Evolutionary conservation across 73 alveolate species (phyloP), one percentile per base, ranked within the genome.

Genomic region (Urostyla sp.): DNA sequence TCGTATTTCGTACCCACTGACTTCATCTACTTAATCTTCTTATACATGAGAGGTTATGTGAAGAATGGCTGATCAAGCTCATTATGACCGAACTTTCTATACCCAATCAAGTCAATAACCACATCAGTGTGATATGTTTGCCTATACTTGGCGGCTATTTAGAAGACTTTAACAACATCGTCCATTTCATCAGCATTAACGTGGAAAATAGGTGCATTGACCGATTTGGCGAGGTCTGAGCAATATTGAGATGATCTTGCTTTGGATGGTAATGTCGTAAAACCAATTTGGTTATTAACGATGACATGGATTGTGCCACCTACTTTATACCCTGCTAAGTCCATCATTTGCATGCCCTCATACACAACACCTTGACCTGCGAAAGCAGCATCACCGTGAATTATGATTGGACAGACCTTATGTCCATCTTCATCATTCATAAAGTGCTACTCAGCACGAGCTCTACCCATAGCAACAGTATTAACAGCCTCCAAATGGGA

Each of bases 311-410:
- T 88, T 38, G 95, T 88, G 31, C 99, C 99, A 26, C 97, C 97
- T 23, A 91, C 92, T 13, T 84, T 54, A 84, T 86, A 95, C 66
- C 94, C 96, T 38, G 52, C 57, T 40, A 95, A 87, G 32, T 94
- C 95, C 46, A 85, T 85, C 95, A 95, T 77, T 79, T 95, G 96
- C 80, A 94, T 69, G 10, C 97, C 86, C 84, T 95, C 99, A 61
- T 92, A 95, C 27, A 94, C 98, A 30, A 95, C 97, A 13, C 99
- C 99, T 93, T 95, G 92, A n/a, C 99, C 99, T 40, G 99, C 97
- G 55, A 95, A 80, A 21, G 99, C 92, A 21, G 99, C 98, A 60
- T 95, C 99, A 85, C 98, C 96, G 59, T 95, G 99, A 57, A 95
- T 84, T n/a, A 91, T 63, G 23, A 95, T 76, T 0, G 92, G 91